Conservation (phyloP, 352 stramenopile species). For the Phytophthora tubulina region DNA sequence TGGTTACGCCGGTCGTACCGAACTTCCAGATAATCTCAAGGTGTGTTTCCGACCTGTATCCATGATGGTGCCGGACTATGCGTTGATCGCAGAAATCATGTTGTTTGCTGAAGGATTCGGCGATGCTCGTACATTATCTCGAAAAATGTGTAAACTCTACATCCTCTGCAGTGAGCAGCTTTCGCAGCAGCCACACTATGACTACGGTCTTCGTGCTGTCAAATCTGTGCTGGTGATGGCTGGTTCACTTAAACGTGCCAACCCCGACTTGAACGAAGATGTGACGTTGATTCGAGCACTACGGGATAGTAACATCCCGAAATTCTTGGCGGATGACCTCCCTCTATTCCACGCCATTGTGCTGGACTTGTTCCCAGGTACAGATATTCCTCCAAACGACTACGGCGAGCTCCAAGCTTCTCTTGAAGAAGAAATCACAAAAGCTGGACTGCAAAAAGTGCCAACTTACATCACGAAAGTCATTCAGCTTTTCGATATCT, state of each 20-base stretch:
- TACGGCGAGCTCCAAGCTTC: conserved; percentile 84
- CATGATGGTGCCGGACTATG: conserved; percentile 97
- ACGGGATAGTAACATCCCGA: conserved; percentile 95
- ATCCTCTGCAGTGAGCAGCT: conserved; percentile 95
- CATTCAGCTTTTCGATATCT: conserved; percentile 95
- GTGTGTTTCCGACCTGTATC: conserved; percentile 96
- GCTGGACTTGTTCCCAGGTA: conserved; percentile 92
- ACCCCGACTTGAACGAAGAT: conserved; percentile 82
- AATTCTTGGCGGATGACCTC: conserved; percentile 94
- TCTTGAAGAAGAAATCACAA: conserved; percentile 68
- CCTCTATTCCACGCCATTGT: conserved; percentile 94
- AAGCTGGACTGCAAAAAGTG: conserved; percentile 68
- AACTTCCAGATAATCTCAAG: conserved; percentile 98
- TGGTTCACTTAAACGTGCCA: conserved; percentile 88
- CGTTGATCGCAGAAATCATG: conserved; percentile 97
- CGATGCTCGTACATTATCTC: conserved; percentile 93
- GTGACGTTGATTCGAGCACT: conserved; percentile 92
- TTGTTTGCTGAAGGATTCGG: conserved; percentile 96
- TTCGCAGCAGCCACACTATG: conserved; percentile 95
- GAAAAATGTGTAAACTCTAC: conserved; percentile 97
- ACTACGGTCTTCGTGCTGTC: conserved; percentile 94
- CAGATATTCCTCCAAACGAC: conserved; percentile 85
- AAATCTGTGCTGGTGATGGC: conserved; percentile 95
- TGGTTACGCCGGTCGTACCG: conserved; percentile 95
- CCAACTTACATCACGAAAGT: conserved; percentile 93